A percentile compares a stretch with the other conserved stretches of the same genome.
Evolutionary conservation across 2,329 filamentous ascomycete species (phyloP).

Genomic region (Hymenotorrendiella dingleyae): DNA sequence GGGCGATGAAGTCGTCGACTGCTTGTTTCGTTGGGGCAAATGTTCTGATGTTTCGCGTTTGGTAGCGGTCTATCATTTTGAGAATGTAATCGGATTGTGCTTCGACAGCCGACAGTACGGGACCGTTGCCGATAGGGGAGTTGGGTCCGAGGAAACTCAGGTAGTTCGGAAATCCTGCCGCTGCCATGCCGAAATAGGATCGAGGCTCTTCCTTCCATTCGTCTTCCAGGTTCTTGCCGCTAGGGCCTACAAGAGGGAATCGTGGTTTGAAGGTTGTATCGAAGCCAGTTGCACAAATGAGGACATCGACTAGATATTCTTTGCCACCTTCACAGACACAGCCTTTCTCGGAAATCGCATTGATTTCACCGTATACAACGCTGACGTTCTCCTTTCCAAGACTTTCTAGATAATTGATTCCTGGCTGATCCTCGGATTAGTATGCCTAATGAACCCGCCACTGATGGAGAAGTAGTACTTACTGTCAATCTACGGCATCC

Average conservation of each 20-base stretch:
- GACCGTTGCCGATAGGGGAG: conserved; percentile 37
- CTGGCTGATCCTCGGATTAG: too few relatives aligned
- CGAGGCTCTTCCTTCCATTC: conserved; percentile 17
- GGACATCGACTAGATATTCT: conserved; percentile 34
- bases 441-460: too few relatives aligned
- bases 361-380: conserved; percentile 42
- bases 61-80: conserved; percentile 43
- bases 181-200: conserved; percentile 20
- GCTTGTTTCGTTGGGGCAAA: conserved; percentile 40
- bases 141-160: conserved; percentile 36
- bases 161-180: conserved; percentile 16
- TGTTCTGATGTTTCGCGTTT: conserved; percentile 40
- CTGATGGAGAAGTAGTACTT: too few relatives aligned
- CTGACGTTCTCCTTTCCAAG: conserved; percentile 42
- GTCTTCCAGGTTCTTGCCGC: conserved; percentile 14
- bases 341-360: conserved; percentile 34
- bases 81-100: conserved; percentile 44
- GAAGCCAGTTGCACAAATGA: conserved; percentile 53
- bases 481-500: conserved; percentile 48
- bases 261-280: conserved; percentile 26
- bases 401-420: conserved; percentile 43
- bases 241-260: conserved; percentile 20
- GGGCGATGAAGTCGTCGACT: conserved; percentile 44
- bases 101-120: conserved; percentile 39
- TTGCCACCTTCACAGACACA: conserved; percentile 36